Base-by-base conservation (phyloP, 2,329 filamentous ascomycete genomes). In the Tolypocladium pustulatum region DNA sequence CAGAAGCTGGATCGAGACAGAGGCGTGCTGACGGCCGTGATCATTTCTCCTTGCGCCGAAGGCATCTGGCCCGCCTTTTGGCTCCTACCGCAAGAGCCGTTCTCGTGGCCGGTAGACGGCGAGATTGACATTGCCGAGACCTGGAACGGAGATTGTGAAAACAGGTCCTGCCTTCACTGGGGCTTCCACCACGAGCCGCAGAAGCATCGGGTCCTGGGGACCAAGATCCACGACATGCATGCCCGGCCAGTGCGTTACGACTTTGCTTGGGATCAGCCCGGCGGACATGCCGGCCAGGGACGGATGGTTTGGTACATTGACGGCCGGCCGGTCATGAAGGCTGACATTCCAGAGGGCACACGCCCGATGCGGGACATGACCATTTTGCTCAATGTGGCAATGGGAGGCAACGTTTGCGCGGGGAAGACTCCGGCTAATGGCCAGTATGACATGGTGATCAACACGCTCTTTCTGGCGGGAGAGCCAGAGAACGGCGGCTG, bases 51-150 rank as follows among this genome's bases (percentile, higher is more conserved):
- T 0, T 80, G 78, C 57, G 82, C 82, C 0, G 66, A 72, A 2
- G 82, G 82, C 4, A 79, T 85, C 54, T 85, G 82, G 82, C 82
- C 82, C 0, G 82, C 82, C 0, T 84, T 84, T 65, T 85, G 82
- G 82, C 75, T 85, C 57, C 71, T 85, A 7, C 82, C 82, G 0
- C 68, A 74, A 37, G 80, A 85, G 62, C 82, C 82, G 0, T 85
- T 84, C 64, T 68, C 70, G 0, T 85, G 82, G 82, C 82, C 82
- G 0, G 75, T 70, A 0, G 82, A 85, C 60, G 82, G 82, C 58
- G 82, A 85, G 66, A 72, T 85, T 15, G 82, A 85, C 66, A 81
- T 85, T 54, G 78, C 81, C 46, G 82, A 85, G 69, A 78, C 75
- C n/a, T 85, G 82, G 82, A 84, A 85, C 61, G 81, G 77, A 22